Evolutionary conservation across 176 grass and related monocot genomes (phyloP).

Genomic region (Chloris gayana): DNA sequence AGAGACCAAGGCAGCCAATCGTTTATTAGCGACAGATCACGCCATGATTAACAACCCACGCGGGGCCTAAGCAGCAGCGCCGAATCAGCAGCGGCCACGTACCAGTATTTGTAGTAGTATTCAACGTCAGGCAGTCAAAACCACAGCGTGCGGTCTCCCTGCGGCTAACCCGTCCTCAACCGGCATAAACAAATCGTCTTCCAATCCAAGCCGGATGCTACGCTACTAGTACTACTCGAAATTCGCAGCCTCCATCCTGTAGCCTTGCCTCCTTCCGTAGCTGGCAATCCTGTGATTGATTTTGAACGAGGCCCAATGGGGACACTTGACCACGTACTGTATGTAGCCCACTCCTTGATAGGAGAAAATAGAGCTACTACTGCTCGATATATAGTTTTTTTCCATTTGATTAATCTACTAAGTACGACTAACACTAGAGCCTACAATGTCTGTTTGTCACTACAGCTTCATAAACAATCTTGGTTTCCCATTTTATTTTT

Average conservation of each 20-base stretch:
- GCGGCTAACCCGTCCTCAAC: background rate
- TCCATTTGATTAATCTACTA: background rate
- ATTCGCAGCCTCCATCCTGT: background rate
- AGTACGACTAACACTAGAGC: background rate
- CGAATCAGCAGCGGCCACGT: background rate
- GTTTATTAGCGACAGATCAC: constrained; percentile 32
- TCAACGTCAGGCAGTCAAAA: background rate
- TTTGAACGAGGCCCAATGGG: background rate
- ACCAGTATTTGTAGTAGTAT: background rate
- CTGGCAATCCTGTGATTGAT: background rate
- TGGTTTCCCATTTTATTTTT: background rate
- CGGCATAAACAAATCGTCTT: background rate
- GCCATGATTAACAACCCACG: constrained; percentile 8
- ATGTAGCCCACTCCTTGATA: background rate
- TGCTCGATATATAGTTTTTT: background rate
- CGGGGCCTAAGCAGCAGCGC: background rate
- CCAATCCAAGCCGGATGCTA: constrained; percentile 27
- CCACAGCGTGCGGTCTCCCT: background rate
- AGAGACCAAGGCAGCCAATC: constrained; percentile 3
- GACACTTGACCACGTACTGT: background rate
- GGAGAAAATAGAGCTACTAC: constrained; percentile 1
- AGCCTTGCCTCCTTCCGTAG: background rate
- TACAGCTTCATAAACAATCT: background rate
- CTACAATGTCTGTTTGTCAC: background rate
- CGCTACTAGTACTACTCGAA: background rate